These are phyloP conservation scores for Scleroderma citrinum DNA, from an alignment of 768 basidiomycete genomes.

Conservation along the genomic window DNA sequence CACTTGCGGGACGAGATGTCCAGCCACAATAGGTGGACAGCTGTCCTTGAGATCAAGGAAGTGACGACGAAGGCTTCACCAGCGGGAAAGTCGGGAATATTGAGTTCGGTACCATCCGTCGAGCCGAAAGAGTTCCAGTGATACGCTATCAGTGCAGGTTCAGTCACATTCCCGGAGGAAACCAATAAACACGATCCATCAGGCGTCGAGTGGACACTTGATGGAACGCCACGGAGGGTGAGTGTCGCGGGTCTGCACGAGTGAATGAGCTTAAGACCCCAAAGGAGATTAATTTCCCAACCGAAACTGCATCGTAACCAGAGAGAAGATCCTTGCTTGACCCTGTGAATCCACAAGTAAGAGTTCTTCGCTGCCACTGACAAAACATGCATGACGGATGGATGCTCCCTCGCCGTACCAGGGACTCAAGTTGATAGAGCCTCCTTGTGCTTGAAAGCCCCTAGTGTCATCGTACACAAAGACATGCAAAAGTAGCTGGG, in stretches of 20 bases:
- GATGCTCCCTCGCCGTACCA: slow-evolving; percentile 35
- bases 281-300: slow-evolving; percentile 11
- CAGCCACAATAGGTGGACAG: slow-evolving; percentile 38
- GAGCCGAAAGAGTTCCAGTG: slow-evolving; percentile 52
- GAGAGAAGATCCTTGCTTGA: slow-evolving; percentile 41
- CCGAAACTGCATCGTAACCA: slow-evolving; percentile 45
- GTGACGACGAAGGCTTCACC: slow-evolving; percentile 29
- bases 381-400: slow-evolving; percentile 35
- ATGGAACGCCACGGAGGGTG: slow-evolving; percentile 27
- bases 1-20: slow-evolving; percentile 25
- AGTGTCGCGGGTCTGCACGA: slow-evolving; percentile 36
- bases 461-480: slow-evolving; percentile 42
- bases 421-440: slow-evolving; percentile 30
- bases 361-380: slow-evolving; percentile 42
- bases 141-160: slow-evolving; percentile 30
- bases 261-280: background rate
- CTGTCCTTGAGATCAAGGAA: slow-evolving; percentile 35
- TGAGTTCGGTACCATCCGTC: slow-evolving; percentile 32
- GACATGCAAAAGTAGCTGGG: slow-evolving; percentile 33
- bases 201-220: slow-evolving; percentile 35
- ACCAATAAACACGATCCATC: slow-evolving; percentile 44
- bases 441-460: slow-evolving; percentile 34
- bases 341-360: slow-evolving; percentile 37
- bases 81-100: slow-evolving; percentile 21
- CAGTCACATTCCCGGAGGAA: slow-evolving; percentile 15